Base-by-base conservation (phyloP, 164 flowering plant species). In the Umbellularia californica region DNA sequence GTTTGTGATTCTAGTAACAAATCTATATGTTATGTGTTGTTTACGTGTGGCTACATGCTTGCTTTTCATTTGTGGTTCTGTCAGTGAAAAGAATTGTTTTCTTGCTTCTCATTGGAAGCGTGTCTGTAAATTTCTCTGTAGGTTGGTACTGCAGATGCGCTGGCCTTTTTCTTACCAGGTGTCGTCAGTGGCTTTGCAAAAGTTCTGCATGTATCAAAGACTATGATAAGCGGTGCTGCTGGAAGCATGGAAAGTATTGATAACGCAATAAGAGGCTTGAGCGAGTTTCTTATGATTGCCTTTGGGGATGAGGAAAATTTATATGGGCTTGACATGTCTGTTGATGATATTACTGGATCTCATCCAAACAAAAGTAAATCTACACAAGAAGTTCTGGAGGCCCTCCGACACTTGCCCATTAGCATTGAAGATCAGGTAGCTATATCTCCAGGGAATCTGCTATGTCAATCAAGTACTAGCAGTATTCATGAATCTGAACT, bases 121-220 rank as follows among this genome's bases (percentile, higher is more conserved):
- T 50, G 50, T 33, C 27, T 23, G 70, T 28, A 35, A 50, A 17
- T 69, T 51, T 35, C 9, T 50, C 75, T 63, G 81, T 87, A 93
- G 98, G 94, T 93, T 87, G 99, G 97, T 23, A 79, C 83, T 75
- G 90, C 97, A 78, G 97, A 95, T 86, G 93, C 92, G 55, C 77
- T 95, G 78, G 97, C 94, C 67, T 95, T 93, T 84, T 95, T 93
- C 82, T 82, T 93, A 80, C 99, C 99, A 65, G 99, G 98, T 69
- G 94, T 94, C 77, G 95, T 93, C 51, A 92, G 97, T 83, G 92
- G 90, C 76, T 83, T 92, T 78, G 87, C 88, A 68, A 93, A 93
- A 87, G 90, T 90, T 72, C 79, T 95, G 83, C 88, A 89, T 70
- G 80, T 85, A 55, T 82, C 98, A 24, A 93, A 87, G 81, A 78